Percentiles rank a stretch among this genome's conserved stretches.
These are phyloP conservation scores for Amoebophrya sp. DNA, from an alignment of 169 alveolate genomes.

Conservation along the genomic window DNA sequence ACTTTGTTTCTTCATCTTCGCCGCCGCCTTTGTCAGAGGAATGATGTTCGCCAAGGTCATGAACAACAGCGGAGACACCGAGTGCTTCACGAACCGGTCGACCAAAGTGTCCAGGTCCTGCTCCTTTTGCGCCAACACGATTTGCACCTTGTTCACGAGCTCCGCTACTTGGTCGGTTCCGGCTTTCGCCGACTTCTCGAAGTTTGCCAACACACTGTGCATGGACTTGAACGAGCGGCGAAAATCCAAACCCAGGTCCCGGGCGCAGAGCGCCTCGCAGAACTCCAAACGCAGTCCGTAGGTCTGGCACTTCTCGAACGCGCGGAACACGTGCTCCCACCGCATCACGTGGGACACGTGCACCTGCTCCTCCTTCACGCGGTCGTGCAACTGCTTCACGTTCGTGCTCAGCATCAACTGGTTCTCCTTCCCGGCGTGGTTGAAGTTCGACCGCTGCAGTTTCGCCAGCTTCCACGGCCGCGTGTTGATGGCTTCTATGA, in stretches of 20 bases:
- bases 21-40: not conserved
- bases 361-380: no score
- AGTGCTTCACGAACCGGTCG: constrained; percentile 4
- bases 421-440: no score
- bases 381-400: no score
- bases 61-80: not conserved
- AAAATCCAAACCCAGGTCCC: not conserved
- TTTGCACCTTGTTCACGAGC: not conserved
- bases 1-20: not conserved
- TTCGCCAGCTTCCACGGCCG: not conserved
- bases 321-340: constrained; percentile 21
- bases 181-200: not conserved
- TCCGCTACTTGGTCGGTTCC: no score
- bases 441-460: not conserved
- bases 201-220: not conserved
- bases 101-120: not conserved
- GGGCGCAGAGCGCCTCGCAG: not conserved
- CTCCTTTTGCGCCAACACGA: not conserved
- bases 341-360: not conserved
- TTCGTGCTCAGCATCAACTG: not conserved
- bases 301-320: not conserved
- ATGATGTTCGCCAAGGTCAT: not conserved
- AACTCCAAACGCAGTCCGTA: not conserved
- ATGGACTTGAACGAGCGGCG: not conserved
- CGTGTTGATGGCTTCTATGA: not conserved